phyloP scores from a whole-genome alignment of 2,329 filamentous ascomycete species.

The Annulohypoxylon truncatum region DNA sequence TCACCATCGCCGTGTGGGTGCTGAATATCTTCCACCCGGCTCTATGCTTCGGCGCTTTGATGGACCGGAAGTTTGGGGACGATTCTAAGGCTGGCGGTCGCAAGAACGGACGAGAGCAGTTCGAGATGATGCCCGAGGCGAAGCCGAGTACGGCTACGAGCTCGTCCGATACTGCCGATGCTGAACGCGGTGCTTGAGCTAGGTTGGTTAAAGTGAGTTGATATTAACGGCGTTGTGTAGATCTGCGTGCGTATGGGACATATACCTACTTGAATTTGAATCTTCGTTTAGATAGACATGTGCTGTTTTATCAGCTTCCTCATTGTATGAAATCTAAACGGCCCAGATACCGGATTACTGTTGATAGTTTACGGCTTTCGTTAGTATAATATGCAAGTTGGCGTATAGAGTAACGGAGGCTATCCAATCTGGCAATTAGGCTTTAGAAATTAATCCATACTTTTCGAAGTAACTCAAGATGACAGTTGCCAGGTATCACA shows the following conservation, averaged over 20 bases:
- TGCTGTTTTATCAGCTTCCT: neutral
- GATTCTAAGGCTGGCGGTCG: neutral
- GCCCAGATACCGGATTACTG: neutral
- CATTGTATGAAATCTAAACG: neutral
- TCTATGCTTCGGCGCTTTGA: constrained; percentile 45
- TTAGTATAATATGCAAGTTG: too few relatives aligned
- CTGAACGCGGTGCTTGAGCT: constrained; percentile 15
- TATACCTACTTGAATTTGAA: neutral
- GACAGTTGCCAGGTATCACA: neutral
- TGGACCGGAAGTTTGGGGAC: constrained; percentile 30
- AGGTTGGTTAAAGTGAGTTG: neutral
- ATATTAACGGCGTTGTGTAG: neutral
- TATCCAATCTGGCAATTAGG: neutral
- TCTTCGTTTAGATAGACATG: neutral
- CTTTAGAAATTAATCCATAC: neutral
- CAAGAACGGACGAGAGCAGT: neutral
- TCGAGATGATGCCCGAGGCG: constrained; percentile 23
- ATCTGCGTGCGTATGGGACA: neutral
- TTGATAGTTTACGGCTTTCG: neutral
- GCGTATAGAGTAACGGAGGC: too few relatives aligned
- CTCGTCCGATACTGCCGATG: constrained; percentile 18
- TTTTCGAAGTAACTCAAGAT: neutral
- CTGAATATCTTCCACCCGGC: constrained; percentile 61
- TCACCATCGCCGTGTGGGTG: constrained; percentile 58
- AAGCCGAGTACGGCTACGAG: constrained; percentile 31